Evolutionary conservation across 2,329 filamentous ascomycete species (phyloP), one percentile per base, ranked within the genome.

Genomic region (Penicillium sp.): DNA sequence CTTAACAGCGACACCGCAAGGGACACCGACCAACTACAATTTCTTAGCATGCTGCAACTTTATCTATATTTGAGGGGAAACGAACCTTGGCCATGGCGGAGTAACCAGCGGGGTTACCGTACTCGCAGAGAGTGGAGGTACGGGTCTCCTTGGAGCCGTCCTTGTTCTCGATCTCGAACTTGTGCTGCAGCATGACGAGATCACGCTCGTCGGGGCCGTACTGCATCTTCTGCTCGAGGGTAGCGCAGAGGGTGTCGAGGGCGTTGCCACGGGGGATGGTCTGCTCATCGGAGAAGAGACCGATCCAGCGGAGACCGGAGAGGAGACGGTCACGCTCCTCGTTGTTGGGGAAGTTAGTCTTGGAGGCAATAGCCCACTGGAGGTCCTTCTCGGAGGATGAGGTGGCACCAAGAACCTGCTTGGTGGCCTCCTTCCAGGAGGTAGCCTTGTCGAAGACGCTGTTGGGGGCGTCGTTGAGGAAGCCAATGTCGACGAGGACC

Each of bases 161-260:
- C 75, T 87, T 86, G 76, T 88, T 80, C 81, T 94, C 89, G 63
- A 96, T 90, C 71, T 87, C 86, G 72, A 96, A 95, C 78, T 74
- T 77, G 67, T 79, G 77, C 65, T 79, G 77, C 34, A 80, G 68
- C 77, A 89, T 84, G 60, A 94, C 89, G 62, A 95, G 79, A 74
- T 96, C 92, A 55, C 92, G 87, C 84, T 96, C 91, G 57, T 83
- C 88, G 65, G 88, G 80, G 68, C 84, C 88, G 74, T 88, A 96
- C 75, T 89, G 84, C 90, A 96, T 95, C 85, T 95, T 96, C 81
- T 89, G 78, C 81, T 96, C 91, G 29, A 96, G 83, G 3, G 86
- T 89, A 31, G 90, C 90, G 78, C 92, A 96, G 38, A 96, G 85
- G n/a, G 89, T 93, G 74, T 96, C 92, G 22, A 96, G 83, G 4